Evolutionary conservation across 495 filamentous ascomycete species (phyloP).

Genomic region (Bacidia rubella): DNA sequence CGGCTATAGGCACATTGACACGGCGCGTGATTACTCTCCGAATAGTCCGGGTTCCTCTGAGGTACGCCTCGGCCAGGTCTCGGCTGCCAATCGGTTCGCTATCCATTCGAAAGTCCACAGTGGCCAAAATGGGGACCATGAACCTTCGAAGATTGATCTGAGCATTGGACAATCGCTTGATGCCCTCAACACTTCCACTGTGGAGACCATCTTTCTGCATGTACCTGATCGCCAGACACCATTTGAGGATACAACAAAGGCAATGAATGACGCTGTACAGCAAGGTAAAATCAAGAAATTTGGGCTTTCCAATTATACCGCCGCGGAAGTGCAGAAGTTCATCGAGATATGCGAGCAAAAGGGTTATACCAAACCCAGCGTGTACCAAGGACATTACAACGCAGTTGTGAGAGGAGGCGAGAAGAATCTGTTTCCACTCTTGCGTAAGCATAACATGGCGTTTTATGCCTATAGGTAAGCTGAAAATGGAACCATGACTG

Average conservation of each 20-base stretch:
- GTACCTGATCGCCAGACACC: constrained; percentile 29
- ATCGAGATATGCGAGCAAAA: constrained; percentile 28
- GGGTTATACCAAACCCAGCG: constrained; percentile 29
- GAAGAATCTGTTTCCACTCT: constrained; percentile 28
- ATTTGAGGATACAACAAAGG: constrained; percentile 30
- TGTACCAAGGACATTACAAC: constrained; percentile 40
- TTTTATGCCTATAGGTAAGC: constrained; percentile 31
- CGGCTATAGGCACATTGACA: constrained; percentile 19
- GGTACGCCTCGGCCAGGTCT: constrained; percentile 14
- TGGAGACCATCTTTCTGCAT: constrained; percentile 30
- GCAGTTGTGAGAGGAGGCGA: constrained; percentile 28
- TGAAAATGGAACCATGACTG: not conserved
- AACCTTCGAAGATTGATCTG: constrained; percentile 15
- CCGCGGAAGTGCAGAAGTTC: constrained; percentile 31
- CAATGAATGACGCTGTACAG: constrained; percentile 28
- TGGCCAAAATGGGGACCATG: constrained; percentile 14
- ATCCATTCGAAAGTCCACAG: constrained; percentile 15
- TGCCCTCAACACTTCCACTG: constrained; percentile 18
- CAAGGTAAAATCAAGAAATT: constrained; percentile 29
- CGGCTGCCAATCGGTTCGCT: constrained; percentile 11
- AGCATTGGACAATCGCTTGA: constrained; percentile 19
- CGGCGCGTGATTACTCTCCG: constrained; percentile 18
- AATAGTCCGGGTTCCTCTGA: constrained; percentile 17
- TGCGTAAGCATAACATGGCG: constrained; percentile 31
- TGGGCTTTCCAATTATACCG: constrained; percentile 35